These are phyloP conservation scores for Inga leiocalycina DNA, from an alignment of 306 rosid genomes.

Conservation along the genomic window DNA sequence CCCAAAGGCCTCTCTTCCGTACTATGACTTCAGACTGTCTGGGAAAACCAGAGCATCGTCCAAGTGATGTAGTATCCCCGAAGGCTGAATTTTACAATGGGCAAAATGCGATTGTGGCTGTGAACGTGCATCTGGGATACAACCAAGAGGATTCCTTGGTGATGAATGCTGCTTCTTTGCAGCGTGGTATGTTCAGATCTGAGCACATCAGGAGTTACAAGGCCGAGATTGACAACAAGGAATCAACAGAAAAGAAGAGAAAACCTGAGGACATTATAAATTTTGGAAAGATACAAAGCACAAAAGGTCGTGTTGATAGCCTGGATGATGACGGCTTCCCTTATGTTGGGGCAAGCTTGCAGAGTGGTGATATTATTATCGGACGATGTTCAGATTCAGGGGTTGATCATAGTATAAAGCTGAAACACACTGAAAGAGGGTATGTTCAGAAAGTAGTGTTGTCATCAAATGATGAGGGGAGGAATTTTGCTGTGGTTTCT, in stretches of 20 bases:
- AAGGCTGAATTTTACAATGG: constrained; percentile 87
- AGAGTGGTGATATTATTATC: constrained; percentile 86
- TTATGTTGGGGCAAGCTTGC: constrained; percentile 79
- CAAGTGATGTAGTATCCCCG: constrained; percentile 48
- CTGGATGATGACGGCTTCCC: constrained; percentile 97
- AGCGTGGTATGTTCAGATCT: constrained; percentile 97
- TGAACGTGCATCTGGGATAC: constrained; percentile 91
- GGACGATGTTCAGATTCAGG: constrained; percentile 94
- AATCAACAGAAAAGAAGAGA: constrained; percentile 70
- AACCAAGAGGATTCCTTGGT: constrained; percentile 98
- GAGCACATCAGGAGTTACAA: constrained; percentile 92
- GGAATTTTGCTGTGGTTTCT: constrained; percentile 89
- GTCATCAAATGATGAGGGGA: constrained; percentile 94
- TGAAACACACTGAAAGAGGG: constrained; percentile 93
- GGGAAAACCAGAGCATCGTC: constrained; percentile 57
- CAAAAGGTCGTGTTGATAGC: constrained; percentile 88
- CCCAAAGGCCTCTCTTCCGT: constrained; percentile 84
- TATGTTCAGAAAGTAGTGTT: constrained; percentile 92
- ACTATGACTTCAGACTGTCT: constrained; percentile 85
- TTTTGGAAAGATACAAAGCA: constrained; percentile 88
- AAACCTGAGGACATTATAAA: constrained; percentile 77
- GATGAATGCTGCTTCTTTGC: constrained; percentile 92
- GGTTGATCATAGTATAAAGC: constrained; percentile 80
- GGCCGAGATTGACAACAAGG: constrained; percentile 83
- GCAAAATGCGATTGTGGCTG: constrained; percentile 95